Evolutionary conservation across 306 rosid species (phyloP), one percentile per base, ranked within the genome.

Genomic region (Sphenostylis stenocarpa): DNA sequence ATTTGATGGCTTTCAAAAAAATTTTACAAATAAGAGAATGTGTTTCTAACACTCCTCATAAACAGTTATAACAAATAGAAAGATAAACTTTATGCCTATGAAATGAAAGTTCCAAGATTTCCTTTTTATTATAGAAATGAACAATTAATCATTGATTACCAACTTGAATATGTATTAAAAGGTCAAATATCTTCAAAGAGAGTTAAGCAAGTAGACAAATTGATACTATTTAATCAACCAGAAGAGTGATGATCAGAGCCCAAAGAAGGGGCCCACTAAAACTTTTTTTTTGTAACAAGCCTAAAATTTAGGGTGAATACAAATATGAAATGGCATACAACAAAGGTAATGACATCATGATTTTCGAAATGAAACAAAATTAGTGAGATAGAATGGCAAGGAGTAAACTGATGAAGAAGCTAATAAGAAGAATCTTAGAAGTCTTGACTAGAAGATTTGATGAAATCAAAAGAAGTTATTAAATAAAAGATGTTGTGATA

Each of bases 351-450:
- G 47, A 60, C 81, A 19, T 64, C 51, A 52, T 21, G 51, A 52
- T 17, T 33, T 58, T 49, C 21, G 70, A 55, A 70, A 74, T 26
- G 62, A 47, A 3, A 67, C 38, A 66, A 24, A 85, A 73, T 51
- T 78, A 75, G 36, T 51, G 52, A 7, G 70, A 29, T 28, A 28
- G 9, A 51, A 7, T 13, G 58, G 19, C 13, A 8, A 36, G 23
- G 45, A 39, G 60, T 41, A 11, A 33, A n/a, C n/a, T n/a, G n/a
- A n/a, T n/a, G n/a, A n/a, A n/a, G n/a, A n/a, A n/a, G n/a, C n/a
- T n/a, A n/a, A n/a, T n/a, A n/a, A n/a, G n/a, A n/a, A n/a, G n/a
- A n/a, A n/a, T n/a, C n/a, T n/a, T n/a, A n/a, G n/a, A n/a, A n/a
- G n/a, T n/a, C n/a, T n/a, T n/a, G n/a, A n/a, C n/a, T n/a, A n/a